phyloP scores from a whole-genome alignment of 139 green algal genomes.

The Micractinium sp. region DNA sequence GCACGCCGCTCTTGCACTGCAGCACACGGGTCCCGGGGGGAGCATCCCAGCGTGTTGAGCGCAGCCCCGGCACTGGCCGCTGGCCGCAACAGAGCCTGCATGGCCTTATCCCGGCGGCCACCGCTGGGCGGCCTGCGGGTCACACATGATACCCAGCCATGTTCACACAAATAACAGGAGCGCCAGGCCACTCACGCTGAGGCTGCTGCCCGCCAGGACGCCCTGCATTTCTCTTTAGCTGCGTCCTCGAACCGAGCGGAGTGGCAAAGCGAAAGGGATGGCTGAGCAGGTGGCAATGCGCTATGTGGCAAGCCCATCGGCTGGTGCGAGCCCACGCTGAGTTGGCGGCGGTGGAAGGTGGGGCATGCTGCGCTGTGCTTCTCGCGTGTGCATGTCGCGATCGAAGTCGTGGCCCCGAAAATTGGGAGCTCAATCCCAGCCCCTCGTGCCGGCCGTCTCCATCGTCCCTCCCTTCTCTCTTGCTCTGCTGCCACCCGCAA shows the following conservation, averaged over 20 bases:
- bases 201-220: not conserved
- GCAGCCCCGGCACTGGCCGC: too few species aligned
- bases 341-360: not conserved
- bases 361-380: not conserved
- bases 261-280: not conserved
- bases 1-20: constrained; percentile 33
- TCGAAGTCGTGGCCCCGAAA: not conserved
- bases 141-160: not conserved
- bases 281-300: not conserved
- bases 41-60: too few species aligned
- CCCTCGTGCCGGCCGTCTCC: too few species aligned
- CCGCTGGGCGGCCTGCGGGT: not conserved
- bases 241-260: not conserved
- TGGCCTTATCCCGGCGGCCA: not conserved
- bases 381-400: not conserved
- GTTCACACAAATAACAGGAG: not conserved
- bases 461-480: too few species aligned
- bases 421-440: not conserved
- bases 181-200: not conserved
- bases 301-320: not conserved
- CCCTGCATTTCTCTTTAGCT: not conserved
- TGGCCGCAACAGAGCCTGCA: not conserved
- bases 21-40: not conserved
- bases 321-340: not conserved
- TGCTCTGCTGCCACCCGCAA: too few species aligned